Conservation (phyloP, 139 green algal species). For the Edaphochlamys debaryana region DNA sequence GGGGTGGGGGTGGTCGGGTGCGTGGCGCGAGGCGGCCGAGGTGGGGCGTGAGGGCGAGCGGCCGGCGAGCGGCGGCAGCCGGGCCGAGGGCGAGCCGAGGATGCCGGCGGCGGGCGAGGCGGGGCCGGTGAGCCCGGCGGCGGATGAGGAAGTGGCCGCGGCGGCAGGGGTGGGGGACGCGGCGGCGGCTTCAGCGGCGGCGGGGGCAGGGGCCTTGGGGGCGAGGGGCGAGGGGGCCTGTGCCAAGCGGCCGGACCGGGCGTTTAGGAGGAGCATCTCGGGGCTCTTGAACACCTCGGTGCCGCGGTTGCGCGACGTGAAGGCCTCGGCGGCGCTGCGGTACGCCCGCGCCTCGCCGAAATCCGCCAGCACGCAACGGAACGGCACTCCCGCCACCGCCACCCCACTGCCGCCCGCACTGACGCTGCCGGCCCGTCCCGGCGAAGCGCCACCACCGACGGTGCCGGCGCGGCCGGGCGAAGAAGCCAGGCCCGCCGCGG, state of each 20-base stretch:
- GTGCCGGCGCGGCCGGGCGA: neutral
- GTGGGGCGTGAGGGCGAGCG: neutral
- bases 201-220: neutral
- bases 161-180: neutral
- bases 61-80: too few species aligned
- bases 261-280: conserved; percentile 85
- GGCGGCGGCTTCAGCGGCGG: too few species aligned
- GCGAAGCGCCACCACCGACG: too few species aligned
- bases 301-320: conserved; percentile 67
- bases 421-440: neutral
- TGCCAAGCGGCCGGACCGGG: neutral
- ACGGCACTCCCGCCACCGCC: conserved; percentile 28
- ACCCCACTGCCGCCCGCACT: neutral
- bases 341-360: conserved; percentile 84
- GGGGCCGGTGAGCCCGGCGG: neutral
- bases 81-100: neutral
- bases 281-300: conserved; percentile 87
- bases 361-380: conserved; percentile 75
- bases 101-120: neutral
- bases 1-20: neutral
- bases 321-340: conserved; percentile 55
- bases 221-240: neutral
- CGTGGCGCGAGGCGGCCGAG: neutral
- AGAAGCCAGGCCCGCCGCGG: neutral
- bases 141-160: neutral